Conservation (phyloP, 1,139 yeast genomes). For the Hyphopichia khmerensis region DNA sequence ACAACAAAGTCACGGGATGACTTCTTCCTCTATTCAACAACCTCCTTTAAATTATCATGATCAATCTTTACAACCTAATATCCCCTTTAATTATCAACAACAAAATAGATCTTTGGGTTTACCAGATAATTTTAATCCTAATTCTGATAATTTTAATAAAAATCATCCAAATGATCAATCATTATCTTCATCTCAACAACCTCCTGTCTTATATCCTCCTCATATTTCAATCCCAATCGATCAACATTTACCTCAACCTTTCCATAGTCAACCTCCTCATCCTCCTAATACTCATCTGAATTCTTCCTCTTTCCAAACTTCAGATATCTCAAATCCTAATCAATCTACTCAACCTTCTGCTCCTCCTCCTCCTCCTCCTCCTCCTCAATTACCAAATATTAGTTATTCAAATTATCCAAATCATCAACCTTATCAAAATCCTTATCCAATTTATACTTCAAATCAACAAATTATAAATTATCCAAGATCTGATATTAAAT, state of each 20-base stretch:
- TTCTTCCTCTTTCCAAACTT: background rate
- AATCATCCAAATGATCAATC: background rate
- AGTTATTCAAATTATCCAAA: background rate
- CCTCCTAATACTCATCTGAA: no score
- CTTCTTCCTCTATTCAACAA: background rate
- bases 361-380: no score
- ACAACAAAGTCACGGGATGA: background rate
- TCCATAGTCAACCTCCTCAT: background rate
- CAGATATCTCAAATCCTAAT: slow-evolving; percentile 1
- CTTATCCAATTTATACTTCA: background rate
- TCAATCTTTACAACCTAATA: background rate
- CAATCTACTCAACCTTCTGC: no score
- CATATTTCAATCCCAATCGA: slow-evolving; percentile 7
- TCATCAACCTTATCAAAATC: background rate
- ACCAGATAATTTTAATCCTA: no score
- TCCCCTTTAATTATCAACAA: background rate
- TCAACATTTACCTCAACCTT: slow-evolving; percentile 4
- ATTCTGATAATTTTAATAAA: no score
- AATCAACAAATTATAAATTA: no score
- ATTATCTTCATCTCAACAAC: no score
- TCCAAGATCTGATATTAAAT: no score
- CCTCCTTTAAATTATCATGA: background rate
- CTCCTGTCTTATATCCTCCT: slow-evolving; percentile 6
- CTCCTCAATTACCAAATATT: background rate
- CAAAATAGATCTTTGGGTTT: no score